Evolutionary conservation across 768 basidiomycete genomes (phyloP).

Genomic region (Termitomyces sp.): DNA sequence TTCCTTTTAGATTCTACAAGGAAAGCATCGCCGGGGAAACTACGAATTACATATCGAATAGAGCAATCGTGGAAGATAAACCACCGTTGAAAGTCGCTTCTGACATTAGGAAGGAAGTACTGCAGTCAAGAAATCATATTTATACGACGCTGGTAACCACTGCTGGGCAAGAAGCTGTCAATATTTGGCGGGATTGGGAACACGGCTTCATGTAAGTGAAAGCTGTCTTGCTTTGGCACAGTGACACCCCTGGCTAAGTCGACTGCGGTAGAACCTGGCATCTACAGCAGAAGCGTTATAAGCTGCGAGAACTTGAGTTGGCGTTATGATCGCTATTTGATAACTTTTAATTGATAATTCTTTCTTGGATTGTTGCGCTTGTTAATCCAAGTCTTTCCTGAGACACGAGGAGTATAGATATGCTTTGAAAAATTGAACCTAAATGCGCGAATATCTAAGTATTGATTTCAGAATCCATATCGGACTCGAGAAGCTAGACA

Average conservation of each 20-base stretch:
- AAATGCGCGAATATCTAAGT: too few species aligned
- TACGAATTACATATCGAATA: slow-evolving; percentile 11
- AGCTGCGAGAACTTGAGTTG: neutral
- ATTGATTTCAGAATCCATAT: too few species aligned
- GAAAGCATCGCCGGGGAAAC: slow-evolving; percentile 17
- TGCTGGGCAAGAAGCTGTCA: neutral
- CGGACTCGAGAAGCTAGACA: too few species aligned
- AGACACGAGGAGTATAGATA: too few species aligned
- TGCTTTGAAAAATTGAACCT: too few species aligned
- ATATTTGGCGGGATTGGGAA: slow-evolving; percentile 6
- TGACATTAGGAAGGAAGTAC: slow-evolving; percentile 12
- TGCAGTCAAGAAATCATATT: neutral
- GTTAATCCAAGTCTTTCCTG: too few species aligned
- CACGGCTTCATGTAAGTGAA: slow-evolving; percentile 8
- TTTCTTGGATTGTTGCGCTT: too few species aligned
- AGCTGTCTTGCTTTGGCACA: neutral
- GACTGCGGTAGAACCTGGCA: neutral
- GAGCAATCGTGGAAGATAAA: slow-evolving; percentile 7
- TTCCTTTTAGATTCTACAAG: slow-evolving; percentile 12
- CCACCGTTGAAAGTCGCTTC: slow-evolving; percentile 2
- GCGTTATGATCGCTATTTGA: too few species aligned
- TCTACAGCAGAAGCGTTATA: neutral
- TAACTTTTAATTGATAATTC: too few species aligned
- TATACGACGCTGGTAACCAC: neutral
- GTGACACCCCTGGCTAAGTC: neutral